Percentiles rank a stretch among this genome's conserved stretches.
Evolutionary conservation across 176 grass and related monocot genomes (phyloP).

Genomic region (Triticum turgidum): DNA sequence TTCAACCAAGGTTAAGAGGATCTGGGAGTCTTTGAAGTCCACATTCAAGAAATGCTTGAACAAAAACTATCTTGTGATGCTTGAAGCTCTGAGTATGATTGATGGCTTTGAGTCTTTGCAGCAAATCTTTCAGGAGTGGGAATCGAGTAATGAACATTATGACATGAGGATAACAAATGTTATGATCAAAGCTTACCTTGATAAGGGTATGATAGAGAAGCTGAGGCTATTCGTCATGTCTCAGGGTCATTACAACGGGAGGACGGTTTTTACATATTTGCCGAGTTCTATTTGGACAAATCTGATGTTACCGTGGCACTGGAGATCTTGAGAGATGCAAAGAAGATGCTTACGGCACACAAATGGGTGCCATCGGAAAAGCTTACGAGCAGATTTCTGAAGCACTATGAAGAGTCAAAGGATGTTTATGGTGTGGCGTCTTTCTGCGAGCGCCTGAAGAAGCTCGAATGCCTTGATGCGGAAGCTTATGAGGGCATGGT

Average conservation of each 20-base stretch:
- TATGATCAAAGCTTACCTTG: slow-evolving; percentile 46
- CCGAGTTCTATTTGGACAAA: neutral
- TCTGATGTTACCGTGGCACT: slow-evolving; percentile 2
- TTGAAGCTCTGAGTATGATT: slow-evolving; percentile 46
- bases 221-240: slow-evolving; percentile 34
- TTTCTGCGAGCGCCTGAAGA: slow-evolving; percentile 30
- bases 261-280: slow-evolving; percentile 34
- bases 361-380: neutral
- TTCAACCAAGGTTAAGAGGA: slow-evolving; percentile 38
- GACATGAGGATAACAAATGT: slow-evolving; percentile 46
- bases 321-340: neutral
- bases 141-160: slow-evolving; percentile 1
- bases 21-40: slow-evolving; percentile 42
- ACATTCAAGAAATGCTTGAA: slow-evolving; percentile 38
- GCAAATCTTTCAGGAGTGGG: slow-evolving; percentile 51
- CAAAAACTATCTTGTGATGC: neutral
- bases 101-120: slow-evolving; percentile 35
- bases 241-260: slow-evolving; percentile 10
- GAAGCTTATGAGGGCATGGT: slow-evolving; percentile 18
- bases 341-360: neutral
- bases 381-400: neutral
- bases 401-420: slow-evolving; percentile 28
- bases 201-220: neutral
- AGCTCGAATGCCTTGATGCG: neutral
- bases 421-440: slow-evolving; percentile 35